Evolutionary conservation across 2,329 filamentous ascomycete species (phyloP).

Genomic region (Lecanicillium sp.): DNA sequence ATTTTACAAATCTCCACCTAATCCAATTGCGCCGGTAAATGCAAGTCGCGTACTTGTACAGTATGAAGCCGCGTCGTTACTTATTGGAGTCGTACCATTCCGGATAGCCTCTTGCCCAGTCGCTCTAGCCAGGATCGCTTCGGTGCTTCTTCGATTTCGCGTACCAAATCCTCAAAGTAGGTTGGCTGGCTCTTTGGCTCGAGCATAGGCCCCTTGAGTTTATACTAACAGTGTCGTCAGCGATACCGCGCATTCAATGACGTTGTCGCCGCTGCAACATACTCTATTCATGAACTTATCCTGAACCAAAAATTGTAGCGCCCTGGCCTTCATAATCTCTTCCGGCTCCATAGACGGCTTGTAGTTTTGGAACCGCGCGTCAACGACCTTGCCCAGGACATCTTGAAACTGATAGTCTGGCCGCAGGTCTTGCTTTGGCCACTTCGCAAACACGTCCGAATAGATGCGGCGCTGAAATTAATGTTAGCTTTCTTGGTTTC

Average conservation of each 20-base stretch:
- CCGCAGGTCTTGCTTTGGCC: slow-evolving; percentile 56
- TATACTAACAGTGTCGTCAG: slow-evolving; percentile 19
- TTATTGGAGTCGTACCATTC: slow-evolving; percentile 51
- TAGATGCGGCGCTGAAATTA: slow-evolving; percentile 26
- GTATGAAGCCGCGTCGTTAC: background rate
- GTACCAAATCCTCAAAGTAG: slow-evolving; percentile 53
- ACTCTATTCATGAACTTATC: slow-evolving; percentile 52
- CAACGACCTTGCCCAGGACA: slow-evolving; percentile 33
- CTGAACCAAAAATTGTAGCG: slow-evolving; percentile 49
- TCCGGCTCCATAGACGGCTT: slow-evolving; percentile 32
- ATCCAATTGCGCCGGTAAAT: slow-evolving; percentile 4
- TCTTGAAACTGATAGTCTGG: slow-evolving; percentile 55
- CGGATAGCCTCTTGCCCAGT: slow-evolving; percentile 45
- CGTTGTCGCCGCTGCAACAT: slow-evolving; percentile 12
- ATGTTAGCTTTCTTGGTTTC: background rate
- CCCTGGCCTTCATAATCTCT: slow-evolving; percentile 50
- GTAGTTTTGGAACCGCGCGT: slow-evolving; percentile 24
- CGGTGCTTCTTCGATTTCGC: slow-evolving; percentile 56
- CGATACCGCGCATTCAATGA: background rate
- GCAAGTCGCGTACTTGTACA: slow-evolving; percentile 1
- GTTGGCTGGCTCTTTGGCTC: slow-evolving; percentile 54
- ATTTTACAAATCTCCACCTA: background rate
- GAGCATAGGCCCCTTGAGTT: slow-evolving; percentile 40
- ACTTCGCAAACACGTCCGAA: slow-evolving; percentile 36
- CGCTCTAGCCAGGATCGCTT: slow-evolving; percentile 44